These are phyloP conservation scores for Galerina sulciceps DNA, from an alignment of 768 basidiomycete genomes.

Conservation along the genomic window DNA sequence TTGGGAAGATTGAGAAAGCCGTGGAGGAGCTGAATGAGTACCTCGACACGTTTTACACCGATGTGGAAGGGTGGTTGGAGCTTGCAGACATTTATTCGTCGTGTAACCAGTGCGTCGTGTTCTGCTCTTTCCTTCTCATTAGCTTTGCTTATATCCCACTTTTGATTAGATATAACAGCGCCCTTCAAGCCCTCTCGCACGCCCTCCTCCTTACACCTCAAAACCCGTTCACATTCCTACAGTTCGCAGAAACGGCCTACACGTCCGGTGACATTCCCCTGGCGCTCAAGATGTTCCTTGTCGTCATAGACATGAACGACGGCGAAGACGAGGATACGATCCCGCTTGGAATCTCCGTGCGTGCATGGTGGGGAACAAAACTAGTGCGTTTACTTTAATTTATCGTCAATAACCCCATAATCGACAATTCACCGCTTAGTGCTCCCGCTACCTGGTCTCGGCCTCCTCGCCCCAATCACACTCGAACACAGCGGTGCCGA, in stretches of 20 bases:
- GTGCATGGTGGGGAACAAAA: slow-evolving; percentile 87
- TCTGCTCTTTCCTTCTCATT: neutral
- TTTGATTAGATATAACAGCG: slow-evolving; percentile 62
- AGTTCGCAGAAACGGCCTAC: slow-evolving; percentile 88
- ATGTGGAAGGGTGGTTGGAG: slow-evolving; percentile 88
- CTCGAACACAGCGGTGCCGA: slow-evolving; percentile 63
- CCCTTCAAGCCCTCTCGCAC: slow-evolving; percentile 81
- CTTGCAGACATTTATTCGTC: slow-evolving; percentile 80
- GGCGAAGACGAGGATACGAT: slow-evolving; percentile 50
- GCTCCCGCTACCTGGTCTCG: slow-evolving; percentile 56
- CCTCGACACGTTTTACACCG: slow-evolving; percentile 88
- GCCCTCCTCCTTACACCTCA: slow-evolving; percentile 82
- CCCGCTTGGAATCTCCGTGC: slow-evolving; percentile 58
- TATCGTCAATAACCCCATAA: neutral
- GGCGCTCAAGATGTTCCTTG: slow-evolving; percentile 79
- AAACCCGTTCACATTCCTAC: slow-evolving; percentile 84
- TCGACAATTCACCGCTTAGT: slow-evolving; percentile 40
- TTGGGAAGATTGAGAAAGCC: slow-evolving; percentile 65
- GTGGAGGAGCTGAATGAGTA: slow-evolving; percentile 73
- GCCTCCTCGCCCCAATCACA: slow-evolving; percentile 49
- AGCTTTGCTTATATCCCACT: neutral
- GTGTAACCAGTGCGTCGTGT: slow-evolving; percentile 66
- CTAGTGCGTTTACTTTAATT: slow-evolving; percentile 51
- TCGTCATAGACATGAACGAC: slow-evolving; percentile 80
- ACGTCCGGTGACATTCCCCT: slow-evolving; percentile 76